Evolutionary conservation across 208 protist species (phyloP).

Genomic region (Leishmania tropica): DNA sequence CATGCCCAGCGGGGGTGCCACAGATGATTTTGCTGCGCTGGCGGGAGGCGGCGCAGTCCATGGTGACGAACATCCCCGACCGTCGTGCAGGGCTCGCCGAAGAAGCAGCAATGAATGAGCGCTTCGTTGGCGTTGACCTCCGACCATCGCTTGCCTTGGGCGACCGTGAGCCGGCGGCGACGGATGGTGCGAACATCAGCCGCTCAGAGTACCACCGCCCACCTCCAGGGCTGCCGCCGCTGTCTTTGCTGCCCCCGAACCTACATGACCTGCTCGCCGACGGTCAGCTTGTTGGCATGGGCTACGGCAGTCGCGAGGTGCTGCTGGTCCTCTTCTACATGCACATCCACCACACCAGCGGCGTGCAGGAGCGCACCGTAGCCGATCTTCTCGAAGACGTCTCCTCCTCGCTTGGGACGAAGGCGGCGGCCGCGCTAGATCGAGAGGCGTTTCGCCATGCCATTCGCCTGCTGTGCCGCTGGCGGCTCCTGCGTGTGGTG

Average conservation of each 20-base stretch:
- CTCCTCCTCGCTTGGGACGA: slow-evolving; percentile 67
- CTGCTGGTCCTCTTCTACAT: slow-evolving; percentile 68
- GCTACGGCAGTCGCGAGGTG: slow-evolving; percentile 59
- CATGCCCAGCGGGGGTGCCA: slow-evolving; percentile 13
- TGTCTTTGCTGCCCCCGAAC: slow-evolving; percentile 35
- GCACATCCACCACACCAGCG: slow-evolving; percentile 50
- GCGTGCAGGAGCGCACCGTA: slow-evolving; percentile 49
- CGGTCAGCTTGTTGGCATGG: slow-evolving; percentile 53
- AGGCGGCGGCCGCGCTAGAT: slow-evolving; percentile 66
- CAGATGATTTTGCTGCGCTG: slow-evolving; percentile 6
- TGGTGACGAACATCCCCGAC: not conserved
- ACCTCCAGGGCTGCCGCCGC: slow-evolving; percentile 5
- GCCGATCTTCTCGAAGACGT: slow-evolving; percentile 78
- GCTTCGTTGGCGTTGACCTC: not conserved
- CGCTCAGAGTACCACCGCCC: not conserved
- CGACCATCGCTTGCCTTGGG: not conserved
- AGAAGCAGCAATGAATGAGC: not conserved
- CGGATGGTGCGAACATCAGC: not conserved
- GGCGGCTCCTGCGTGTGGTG: slow-evolving; percentile 44
- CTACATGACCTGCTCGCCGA: slow-evolving; percentile 58
- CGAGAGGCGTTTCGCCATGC: slow-evolving; percentile 52
- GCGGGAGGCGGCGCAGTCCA: slow-evolving; percentile 2
- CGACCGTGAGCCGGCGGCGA: not conserved
- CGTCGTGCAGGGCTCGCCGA: not conserved
- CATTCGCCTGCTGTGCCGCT: slow-evolving; percentile 57